Evolutionary conservation across 768 basidiomycete species (phyloP).

Genomic region (Imleria badia): DNA sequence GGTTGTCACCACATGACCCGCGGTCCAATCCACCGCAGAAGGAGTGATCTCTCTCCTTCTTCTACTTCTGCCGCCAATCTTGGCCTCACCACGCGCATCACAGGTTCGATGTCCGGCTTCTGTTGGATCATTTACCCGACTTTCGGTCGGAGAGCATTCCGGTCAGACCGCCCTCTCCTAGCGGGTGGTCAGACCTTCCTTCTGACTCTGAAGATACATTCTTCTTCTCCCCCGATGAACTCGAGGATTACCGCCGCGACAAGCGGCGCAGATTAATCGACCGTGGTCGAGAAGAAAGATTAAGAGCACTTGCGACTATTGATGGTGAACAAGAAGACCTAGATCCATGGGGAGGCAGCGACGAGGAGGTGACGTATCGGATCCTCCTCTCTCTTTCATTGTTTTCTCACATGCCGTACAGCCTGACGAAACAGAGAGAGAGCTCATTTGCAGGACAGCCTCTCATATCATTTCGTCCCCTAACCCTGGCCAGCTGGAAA

Average conservation of each 20-base stretch:
- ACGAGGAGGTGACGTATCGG: constrained; percentile 58
- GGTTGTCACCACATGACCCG: constrained; percentile 4
- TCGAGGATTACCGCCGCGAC: constrained; percentile 61
- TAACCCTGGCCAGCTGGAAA: constrained; percentile 80
- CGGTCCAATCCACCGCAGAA: neutral
- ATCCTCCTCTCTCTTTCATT: neutral
- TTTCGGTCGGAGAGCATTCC: neutral
- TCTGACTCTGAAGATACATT: constrained; percentile 87
- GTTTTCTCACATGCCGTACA: constrained; percentile 27
- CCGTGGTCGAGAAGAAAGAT: constrained; percentile 58
- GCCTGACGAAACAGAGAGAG: constrained; percentile 59
- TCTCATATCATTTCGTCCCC: constrained; percentile 64
- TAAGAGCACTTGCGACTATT: constrained; percentile 52
- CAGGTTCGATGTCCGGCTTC: constrained; percentile 81
- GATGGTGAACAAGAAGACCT: constrained; percentile 40
- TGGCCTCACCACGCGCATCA: constrained; percentile 19
- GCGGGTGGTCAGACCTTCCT: constrained; percentile 82
- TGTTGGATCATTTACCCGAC: constrained; percentile 54
- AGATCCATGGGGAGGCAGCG: constrained; percentile 65
- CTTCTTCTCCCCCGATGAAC: constrained; percentile 68
- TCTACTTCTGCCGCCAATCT: constrained; percentile 9
- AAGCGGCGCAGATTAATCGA: constrained; percentile 68
- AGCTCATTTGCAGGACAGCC: constrained; percentile 77
- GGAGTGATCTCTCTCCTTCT: constrained; percentile 18
- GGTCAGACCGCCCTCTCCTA: constrained; percentile 42